These are phyloP conservation scores for Leccinum griseonigrum DNA, from an alignment of 1,284 basidiomycete species.

Conservation along the genomic window DNA sequence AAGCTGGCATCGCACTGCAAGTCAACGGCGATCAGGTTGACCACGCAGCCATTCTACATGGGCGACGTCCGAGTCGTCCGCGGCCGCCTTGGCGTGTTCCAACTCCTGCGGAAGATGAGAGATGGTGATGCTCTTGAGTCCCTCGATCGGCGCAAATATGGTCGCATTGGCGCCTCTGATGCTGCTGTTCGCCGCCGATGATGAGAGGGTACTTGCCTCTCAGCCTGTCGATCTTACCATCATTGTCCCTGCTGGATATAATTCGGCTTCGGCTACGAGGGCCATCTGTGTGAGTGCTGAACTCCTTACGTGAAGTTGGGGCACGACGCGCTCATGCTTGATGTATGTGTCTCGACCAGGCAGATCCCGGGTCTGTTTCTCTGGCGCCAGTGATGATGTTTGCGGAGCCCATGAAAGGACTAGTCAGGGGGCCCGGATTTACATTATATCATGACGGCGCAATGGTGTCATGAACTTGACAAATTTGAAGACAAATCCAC, in stretches of 20 bases:
- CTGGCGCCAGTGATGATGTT: constrained; percentile 10
- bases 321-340: constrained; percentile 9
- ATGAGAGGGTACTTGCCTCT: constrained; percentile 29
- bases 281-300: constrained; percentile 1
- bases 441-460: background rate
- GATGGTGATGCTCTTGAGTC: background rate
- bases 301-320: constrained; percentile 15
- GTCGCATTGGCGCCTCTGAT: background rate
- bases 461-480: background rate
- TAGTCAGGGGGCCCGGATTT: background rate
- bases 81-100: no score
- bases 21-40: no score
- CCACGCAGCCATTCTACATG: no score
- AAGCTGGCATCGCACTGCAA: no score
- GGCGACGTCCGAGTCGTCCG: no score
- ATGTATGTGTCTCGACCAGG: constrained; percentile 45
- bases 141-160: constrained; percentile 53
- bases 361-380: constrained; percentile 41
- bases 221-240: constrained; percentile 49
- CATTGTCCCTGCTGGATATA: constrained; percentile 51
- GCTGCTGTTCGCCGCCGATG: constrained; percentile 43
- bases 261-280: constrained; percentile 42
- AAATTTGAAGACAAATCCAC: constrained; percentile 4
- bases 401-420: background rate
- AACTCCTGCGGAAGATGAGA: no score